Percentiles rank a stretch among this genome's conserved stretches.
Conservation (phyloP, 257 asterid genomes). For the Coffea canephora region DNA sequence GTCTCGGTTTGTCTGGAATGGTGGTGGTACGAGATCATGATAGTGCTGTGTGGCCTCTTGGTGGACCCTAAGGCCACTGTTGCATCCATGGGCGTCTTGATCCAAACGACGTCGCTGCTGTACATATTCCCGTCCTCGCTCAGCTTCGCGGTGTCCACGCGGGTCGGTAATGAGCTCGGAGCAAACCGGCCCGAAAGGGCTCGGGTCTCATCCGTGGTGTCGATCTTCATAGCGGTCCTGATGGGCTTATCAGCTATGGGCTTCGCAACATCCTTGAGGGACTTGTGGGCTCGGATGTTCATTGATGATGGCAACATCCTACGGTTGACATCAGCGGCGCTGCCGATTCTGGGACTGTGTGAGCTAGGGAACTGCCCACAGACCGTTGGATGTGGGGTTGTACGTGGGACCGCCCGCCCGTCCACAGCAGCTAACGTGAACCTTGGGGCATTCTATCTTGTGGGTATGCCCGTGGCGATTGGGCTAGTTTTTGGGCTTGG, state of each 20-base stretch:
- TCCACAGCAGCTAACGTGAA: constrained; percentile 77
- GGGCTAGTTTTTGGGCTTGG: constrained; percentile 58
- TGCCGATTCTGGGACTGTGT: constrained; percentile 76
- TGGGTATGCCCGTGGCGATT: constrained; percentile 79
- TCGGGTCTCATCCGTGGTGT: constrained; percentile 39
- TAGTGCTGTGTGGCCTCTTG: constrained; percentile 63
- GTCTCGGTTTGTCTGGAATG: constrained; percentile 82
- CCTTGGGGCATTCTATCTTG: constrained; percentile 74
- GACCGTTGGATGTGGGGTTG: constrained; percentile 82
- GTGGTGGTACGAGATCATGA: constrained; percentile 98
- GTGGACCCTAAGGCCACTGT: constrained; percentile 76
- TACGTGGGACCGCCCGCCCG: constrained; percentile 78
- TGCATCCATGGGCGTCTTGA: constrained; percentile 77
- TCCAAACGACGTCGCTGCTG: constrained; percentile 70
- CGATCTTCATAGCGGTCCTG: constrained; percentile 45
- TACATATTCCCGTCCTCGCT: constrained; percentile 73
- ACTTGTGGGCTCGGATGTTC: constrained; percentile 67
- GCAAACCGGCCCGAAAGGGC: constrained; percentile 66
- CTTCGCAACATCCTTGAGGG: constrained; percentile 44
- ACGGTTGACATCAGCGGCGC: constrained; percentile 58
- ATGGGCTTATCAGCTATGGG: constrained; percentile 61
- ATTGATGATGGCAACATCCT: constrained; percentile 43
- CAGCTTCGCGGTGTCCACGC: constrained; percentile 69
- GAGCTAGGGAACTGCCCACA: constrained; percentile 92
- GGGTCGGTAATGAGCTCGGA: constrained; percentile 83